Evolutionary conservation across 352 stramenopile species (phyloP), one percentile per base, ranked within the genome.

Genomic region (Globisporangium takayamanum): DNA sequence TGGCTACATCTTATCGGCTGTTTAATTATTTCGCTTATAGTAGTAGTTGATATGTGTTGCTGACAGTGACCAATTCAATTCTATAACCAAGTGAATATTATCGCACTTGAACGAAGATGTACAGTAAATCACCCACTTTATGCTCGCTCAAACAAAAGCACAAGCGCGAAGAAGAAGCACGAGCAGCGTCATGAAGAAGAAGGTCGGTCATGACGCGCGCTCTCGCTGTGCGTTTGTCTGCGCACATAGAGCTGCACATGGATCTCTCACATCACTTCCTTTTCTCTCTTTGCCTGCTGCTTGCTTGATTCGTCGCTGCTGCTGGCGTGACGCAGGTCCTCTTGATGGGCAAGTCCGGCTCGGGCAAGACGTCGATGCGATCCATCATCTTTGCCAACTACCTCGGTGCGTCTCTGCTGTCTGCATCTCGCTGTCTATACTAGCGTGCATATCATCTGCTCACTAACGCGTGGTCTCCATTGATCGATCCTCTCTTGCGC

Each of bases 371-470:
- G 53, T 99, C 96, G 55, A 99, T 99, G 97, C 76, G 97, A 57
- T 98, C 92, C 52, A 99, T 99, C 64, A 99, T 99, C 70, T 99
- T 99, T 72, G 97, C 97, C 63, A 99, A 99, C 80, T 99, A 99
- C 76, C 71, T 99, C 57, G 96, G 81, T 95, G 68, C 42, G 59
- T 28, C 16, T 11, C 60, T 18, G n/a, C n/a, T 26, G 12, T 14
- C 2, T 28, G 3, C 22, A 4, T 16, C 26, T 20, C 22, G 22
- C 46, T 51, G 46, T n/a, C 10, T 8, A 4, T 45, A 8, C 30
- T 10, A 20, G 6, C 42, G 6, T 22, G 16, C 25, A 14, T 14
- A 25, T 48, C 42, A n/a, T 48, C 10, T 28, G n/a, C 1, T 26
- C 12, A 44, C n/a, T 28, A 4, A 54, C 49, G 37, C 26, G 5